These are phyloP conservation scores for Neoboletus magnificus DNA, from an alignment of 768 basidiomycete genomes.

Conservation along the genomic window DNA sequence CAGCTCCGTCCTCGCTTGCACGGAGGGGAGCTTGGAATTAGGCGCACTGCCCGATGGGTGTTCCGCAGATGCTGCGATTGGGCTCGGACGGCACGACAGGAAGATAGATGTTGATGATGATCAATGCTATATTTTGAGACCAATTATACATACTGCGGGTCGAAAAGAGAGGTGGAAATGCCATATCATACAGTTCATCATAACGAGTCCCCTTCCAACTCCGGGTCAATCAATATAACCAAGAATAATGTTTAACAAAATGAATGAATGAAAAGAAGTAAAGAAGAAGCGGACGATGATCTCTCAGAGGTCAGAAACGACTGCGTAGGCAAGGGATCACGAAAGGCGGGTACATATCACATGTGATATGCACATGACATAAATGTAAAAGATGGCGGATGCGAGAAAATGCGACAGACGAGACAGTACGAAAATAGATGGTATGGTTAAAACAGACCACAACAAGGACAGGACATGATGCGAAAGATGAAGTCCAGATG, in stretches of 20 bases:
- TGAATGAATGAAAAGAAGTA: background rate
- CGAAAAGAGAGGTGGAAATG: background rate
- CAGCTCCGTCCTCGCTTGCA: too few species aligned
- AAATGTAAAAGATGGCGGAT: background rate
- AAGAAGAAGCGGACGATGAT: background rate
- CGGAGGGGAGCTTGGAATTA: too few species aligned
- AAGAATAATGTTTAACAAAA: background rate
- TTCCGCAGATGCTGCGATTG: background rate
- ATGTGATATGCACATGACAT: background rate
- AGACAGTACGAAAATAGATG: background rate
- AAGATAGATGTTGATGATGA: background rate
- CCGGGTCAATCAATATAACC: too few species aligned
- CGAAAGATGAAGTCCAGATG: background rate
- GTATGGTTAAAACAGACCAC: background rate
- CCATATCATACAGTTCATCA: background rate
- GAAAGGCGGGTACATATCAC: background rate
- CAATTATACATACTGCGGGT: background rate
- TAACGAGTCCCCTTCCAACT: background rate
- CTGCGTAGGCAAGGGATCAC: background rate
- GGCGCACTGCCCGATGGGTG: too few species aligned
- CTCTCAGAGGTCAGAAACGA: background rate
- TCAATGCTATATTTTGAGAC: background rate
- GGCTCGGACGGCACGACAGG: background rate
- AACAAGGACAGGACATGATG: background rate
- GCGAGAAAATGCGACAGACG: background rate